phyloP scores from a whole-genome alignment of 352 stramenopile genomes.

The Phytophthora lateralis region DNA sequence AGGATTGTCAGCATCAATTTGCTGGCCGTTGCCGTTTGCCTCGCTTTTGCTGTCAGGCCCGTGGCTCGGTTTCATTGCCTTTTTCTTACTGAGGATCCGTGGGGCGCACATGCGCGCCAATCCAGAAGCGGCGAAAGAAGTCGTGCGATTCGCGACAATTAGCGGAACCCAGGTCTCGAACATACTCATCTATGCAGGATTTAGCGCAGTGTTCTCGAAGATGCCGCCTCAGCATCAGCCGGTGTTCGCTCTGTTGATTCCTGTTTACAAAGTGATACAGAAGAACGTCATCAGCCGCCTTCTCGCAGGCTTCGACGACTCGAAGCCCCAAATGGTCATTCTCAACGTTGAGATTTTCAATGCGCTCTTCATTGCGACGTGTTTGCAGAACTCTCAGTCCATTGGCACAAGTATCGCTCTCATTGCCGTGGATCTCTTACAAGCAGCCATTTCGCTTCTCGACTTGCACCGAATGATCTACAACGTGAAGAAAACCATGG shows the following conservation, averaged over 20 bases:
- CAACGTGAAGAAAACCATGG: constrained; percentile 7
- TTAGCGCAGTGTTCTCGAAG: constrained; percentile 18
- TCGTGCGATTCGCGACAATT: constrained; percentile 21
- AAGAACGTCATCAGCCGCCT: constrained; percentile 41
- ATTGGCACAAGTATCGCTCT: constrained; percentile 24
- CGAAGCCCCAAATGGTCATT: constrained; percentile 28
- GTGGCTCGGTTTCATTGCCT: constrained; percentile 19
- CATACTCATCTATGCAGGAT: constrained; percentile 15
- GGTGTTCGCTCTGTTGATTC: constrained; percentile 39
- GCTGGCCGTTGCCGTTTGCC: constrained; percentile 22
- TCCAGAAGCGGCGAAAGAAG: constrained; percentile 17
- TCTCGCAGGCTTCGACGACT: constrained; percentile 20
- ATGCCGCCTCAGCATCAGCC: constrained; percentile 30
- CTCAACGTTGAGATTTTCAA: constrained; percentile 39
- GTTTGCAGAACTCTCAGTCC: constrained; percentile 27
- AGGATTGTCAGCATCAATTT: constrained; percentile 6
- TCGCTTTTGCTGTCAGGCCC: constrained; percentile 18
- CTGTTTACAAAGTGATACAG: constrained; percentile 41
- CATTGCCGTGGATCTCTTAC: constrained; percentile 24
- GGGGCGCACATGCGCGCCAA: constrained; percentile 22
- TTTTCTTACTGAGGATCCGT: constrained; percentile 19
- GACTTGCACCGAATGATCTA: constrained; percentile 25
- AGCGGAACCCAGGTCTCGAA: constrained; percentile 15
- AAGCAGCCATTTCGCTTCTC: constrained; percentile 14
- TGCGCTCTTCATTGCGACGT: constrained; percentile 30